Evolutionary conservation across 805 yeast species (phyloP), one percentile per base, ranked within the genome.

Genomic region (Monosporozyma aerobia): DNA sequence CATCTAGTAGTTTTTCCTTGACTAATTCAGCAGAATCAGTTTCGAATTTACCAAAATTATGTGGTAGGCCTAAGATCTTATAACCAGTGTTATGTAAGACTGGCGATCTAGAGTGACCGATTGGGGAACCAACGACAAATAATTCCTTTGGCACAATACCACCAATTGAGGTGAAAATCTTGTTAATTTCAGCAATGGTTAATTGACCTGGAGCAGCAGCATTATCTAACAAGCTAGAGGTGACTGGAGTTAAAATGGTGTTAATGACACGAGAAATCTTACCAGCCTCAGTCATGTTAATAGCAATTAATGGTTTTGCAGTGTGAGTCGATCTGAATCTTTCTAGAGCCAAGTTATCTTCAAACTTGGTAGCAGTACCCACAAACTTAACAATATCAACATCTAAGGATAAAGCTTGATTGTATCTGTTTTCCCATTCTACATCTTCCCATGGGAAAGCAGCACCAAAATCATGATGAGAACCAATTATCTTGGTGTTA

Each of bases 81-180:
- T 85, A 94, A 30, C 85, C 89, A 2, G 95, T 78, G 62, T 83
- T 83, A 71, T 94, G 99, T 59, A 94, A 75, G 16, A 77, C 72
- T 44, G 99, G 99, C 1, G 97, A 90, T 67, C 89, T 81, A 1
- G 98, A 90, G 67, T 90, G 97, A 8, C 79, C 69, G 52, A 90
- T 77, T 49, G 98, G 97, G 11, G 75, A 71, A 5, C 98, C 98
- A 56, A 83, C 84, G 54, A 90, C 81, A 68, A 77, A 86, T 60
- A 82, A 87, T 54, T 79, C 73, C 69, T 81, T 78, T 19, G 77
- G 51, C 7, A 69, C 56, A 51, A 81, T 73, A n/a, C 82, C 81
- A 44, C 96, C 96, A 57, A 87, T 73, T 39, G 76, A 70, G 14
- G 77, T 61, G 50, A 75, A 76, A 3, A 81, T 72, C 52, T 74